Base-by-base conservation (phyloP, 352 stramenopile genomes). In the Globisporangium orthogonon region DNA sequence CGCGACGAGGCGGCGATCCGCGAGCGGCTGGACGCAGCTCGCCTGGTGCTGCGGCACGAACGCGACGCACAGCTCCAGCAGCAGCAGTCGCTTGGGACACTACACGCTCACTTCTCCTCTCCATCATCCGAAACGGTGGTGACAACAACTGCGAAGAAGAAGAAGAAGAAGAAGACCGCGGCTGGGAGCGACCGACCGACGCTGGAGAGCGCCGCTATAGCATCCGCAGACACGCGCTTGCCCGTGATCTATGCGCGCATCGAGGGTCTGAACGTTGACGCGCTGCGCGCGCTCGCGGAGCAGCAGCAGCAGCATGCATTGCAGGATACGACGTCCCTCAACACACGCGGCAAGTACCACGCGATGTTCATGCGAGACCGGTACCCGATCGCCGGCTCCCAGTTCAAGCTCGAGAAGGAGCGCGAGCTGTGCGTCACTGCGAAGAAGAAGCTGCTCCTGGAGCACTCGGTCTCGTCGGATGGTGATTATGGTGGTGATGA, bases 271-370 rank as follows among this genome's bases (percentile, higher is more conserved):
- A 63, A 50, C 4, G 13, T 57, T 4, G 74, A 76, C 23, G 52
- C 67, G 47, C 59, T 90, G 51, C 74, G 74, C 30, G 39, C 71
- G 14, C 56, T 89, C 23, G 78, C 80, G 10, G 69, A 76, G 23
- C 72, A 71, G 31, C 61, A 84, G 33, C n/a, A n/a, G n/a, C n/a
- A n/a, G n/a, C n/a, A n/a, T n/a, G 40, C 65, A 13, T 47, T 71
- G 40, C 49, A 50, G 11, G 66, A 80, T 5, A 62, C 75, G 57
- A 55, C 56, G 17, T 72, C 74, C 10, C 51, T 83, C 13, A 86
- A 91, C 56, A 71, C 69, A 10, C 56, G 64, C 6, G 83, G 83
- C 13, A 88, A 89, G 51, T 93, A 91, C 66, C 80, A 93, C 60
- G 29, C 61, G 14, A 71, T 68, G 15, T 89, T 67, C 50, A 81